Base-by-base conservation (phyloP, 371 early-diverging fungal genomes). In the Mucor racemosus region DNA sequence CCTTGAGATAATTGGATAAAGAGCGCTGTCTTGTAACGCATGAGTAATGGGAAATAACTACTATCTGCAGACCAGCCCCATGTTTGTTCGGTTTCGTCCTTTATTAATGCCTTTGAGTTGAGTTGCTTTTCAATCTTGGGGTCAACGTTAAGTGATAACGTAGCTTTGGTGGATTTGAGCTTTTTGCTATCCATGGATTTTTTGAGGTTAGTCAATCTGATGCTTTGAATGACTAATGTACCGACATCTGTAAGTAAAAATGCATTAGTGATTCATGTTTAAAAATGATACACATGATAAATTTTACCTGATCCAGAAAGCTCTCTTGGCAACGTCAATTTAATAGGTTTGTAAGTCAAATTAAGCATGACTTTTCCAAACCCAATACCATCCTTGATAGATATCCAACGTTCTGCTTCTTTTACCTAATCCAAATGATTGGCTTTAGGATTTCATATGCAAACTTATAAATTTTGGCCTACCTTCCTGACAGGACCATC, bases 1-100 rank as follows among this genome's bases (percentile, higher is more conserved):
- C 74, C 74, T 40, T 75, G 69, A 1, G 26, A 42, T 3, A 75
- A n/a, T 21, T 78, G 73, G 1, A 78, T 44, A 38, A 62, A 78
- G n/a, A 78, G 14, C 7, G 76, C 76, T 0, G 76, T 75, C 26
- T 65, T 57, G 40, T 78, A 75, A 8, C 78, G 71, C 78, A 75
- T 78, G 7, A 57, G 63, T 14, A 78, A 62, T 7, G 78, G 78
- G 31, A 78, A 73, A 38, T 71, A 78, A 35, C 75, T 41, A 4
- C 58, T 66, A 13, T 67, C 60, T 10, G 60, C 48, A 14, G 58
- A 48, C 78, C 78, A 78, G 14, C 50, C 68, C 44, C 44, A 44
- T 7, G 21, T 34, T 14, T 38, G 19, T 14, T 34, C 46, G 10
- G 72, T 66, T 15, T 46, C 55, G 0, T 60, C 13, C 21, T 71